phyloP scores from a whole-genome alignment of 345 rosid species.

The Hirschfeldia incana region DNA sequence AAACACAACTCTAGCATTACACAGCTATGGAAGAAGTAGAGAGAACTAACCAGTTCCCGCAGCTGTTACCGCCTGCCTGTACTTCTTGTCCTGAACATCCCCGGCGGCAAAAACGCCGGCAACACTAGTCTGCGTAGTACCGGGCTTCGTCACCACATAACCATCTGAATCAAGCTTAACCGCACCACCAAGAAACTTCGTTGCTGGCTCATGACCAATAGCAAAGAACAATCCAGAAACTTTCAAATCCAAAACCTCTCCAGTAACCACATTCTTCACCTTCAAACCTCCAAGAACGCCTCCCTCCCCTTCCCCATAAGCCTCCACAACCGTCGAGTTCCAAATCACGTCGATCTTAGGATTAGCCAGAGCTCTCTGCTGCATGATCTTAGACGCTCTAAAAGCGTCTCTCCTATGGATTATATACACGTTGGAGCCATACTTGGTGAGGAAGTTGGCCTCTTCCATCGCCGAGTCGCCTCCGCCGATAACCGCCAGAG shows the following conservation, averaged over 20 bases:
- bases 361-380: conserved; percentile 57
- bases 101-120: conserved; percentile 91
- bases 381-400: conserved; percentile 98
- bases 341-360: conserved; percentile 84
- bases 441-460: conserved; percentile 81
- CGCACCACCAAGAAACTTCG: conserved; percentile 82
- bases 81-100: conserved; percentile 98
- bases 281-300: conserved; percentile 67
- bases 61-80: conserved; percentile 92
- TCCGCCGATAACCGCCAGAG: conserved; percentile 87
- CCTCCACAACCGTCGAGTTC: conserved; percentile 75
- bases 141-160: conserved; percentile 72
- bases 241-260: conserved; percentile 68
- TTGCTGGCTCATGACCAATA: conserved; percentile 97
- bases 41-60: conserved; percentile 77
- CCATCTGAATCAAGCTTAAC: conserved; percentile 79
- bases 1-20: neutral
- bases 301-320: conserved; percentile 53
- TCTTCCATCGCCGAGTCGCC: conserved; percentile 99
- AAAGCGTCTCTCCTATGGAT: conserved; percentile 81
- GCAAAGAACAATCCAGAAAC: conserved; percentile 93
- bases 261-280: conserved; percentile 69
- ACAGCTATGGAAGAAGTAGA: neutral
- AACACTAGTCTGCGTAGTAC: conserved; percentile 74
- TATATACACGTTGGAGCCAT: conserved; percentile 80